Evolutionary conservation across 2,329 filamentous ascomycete genomes (phyloP).

Genomic region (Sclerotiophoma versabilis): DNA sequence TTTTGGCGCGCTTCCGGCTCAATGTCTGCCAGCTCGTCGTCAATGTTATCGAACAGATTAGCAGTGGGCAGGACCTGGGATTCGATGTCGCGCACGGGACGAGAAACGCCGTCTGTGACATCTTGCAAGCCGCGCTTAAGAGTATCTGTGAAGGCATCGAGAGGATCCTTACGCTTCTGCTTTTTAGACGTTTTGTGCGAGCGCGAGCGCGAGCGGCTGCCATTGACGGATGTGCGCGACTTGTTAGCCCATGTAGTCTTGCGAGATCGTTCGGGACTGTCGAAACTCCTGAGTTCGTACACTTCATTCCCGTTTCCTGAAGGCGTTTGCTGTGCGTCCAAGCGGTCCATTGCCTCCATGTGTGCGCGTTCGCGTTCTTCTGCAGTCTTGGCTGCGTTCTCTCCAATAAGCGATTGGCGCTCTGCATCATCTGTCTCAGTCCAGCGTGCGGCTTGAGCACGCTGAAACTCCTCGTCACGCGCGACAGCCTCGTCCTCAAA

Average conservation of each 20-base stretch:
- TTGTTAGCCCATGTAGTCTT: conserved; percentile 40
- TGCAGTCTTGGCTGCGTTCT: conserved; percentile 37
- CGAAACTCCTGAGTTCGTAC: conserved; percentile 41
- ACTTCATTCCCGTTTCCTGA: conserved; percentile 16
- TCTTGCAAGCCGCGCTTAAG: conserved; percentile 40
- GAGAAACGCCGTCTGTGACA: conserved; percentile 37
- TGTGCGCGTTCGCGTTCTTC: conserved; percentile 45
- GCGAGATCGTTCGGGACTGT: conserved; percentile 29
- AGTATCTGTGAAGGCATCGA: conserved; percentile 37
- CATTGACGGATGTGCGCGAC: conserved; percentile 38
- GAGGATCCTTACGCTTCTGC: conserved; percentile 33
- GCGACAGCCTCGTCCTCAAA: conserved; percentile 93
- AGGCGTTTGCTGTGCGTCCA: conserved; percentile 18
- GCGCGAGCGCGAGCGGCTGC: conserved; percentile 36
- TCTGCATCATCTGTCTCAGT: conserved; percentile 62
- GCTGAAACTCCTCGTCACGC: conserved; percentile 88
- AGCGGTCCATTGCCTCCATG: conserved; percentile 35
- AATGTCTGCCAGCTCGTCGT: conserved; percentile 93
- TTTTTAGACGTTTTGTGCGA: conserved; percentile 27
- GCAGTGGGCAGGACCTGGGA: conserved; percentile 69
- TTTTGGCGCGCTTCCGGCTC: conserved; percentile 87
- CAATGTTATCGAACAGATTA: conserved; percentile 83
- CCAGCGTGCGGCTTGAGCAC: conserved; percentile 75
- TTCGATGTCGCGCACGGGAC: conserved; percentile 46
- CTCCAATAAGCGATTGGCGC: conserved; percentile 46